phyloP scores from a whole-genome alignment of 208 protist species.

The Acanthamoeba lugdunensis region DNA sequence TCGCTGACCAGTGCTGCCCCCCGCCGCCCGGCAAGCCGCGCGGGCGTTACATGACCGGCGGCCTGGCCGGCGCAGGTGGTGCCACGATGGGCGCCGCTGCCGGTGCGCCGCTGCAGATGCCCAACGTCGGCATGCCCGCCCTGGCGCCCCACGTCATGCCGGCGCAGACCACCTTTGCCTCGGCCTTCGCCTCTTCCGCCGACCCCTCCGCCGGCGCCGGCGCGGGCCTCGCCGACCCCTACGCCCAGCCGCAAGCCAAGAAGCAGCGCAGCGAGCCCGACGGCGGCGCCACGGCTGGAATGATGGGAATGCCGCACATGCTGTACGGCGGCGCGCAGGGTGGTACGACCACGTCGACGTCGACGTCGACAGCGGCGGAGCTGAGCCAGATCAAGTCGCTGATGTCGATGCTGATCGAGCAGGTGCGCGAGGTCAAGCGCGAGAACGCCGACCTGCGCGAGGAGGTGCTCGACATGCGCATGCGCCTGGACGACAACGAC shows the following conservation, averaged over 20 bases:
- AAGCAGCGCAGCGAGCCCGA: neutral
- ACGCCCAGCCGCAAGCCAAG: neutral
- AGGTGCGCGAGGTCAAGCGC: constrained; percentile 6
- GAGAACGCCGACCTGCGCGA: constrained; percentile 22
- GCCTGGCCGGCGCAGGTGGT: neutral
- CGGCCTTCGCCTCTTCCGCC: neutral
- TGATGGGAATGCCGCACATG: neutral
- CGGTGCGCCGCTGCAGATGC: neutral
- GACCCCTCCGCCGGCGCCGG: neutral
- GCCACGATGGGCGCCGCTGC: neutral
- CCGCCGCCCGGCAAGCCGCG: neutral
- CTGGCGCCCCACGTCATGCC: neutral
- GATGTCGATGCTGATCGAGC: neutral
- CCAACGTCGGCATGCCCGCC: no score
- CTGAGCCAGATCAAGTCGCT: constrained; percentile 14
- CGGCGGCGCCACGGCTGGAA: no score
- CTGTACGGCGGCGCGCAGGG: no score
- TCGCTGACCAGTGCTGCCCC: neutral
- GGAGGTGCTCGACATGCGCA: constrained; percentile 19
- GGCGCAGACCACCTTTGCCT: neutral
- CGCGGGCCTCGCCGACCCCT: neutral
- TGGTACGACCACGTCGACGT: no score
- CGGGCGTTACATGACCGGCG: neutral
- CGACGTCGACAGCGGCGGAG: neutral
- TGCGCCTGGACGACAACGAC: neutral